phyloP scores from a whole-genome alignment of 768 basidiomycete genomes.

The Fistulinella prunicolor region DNA sequence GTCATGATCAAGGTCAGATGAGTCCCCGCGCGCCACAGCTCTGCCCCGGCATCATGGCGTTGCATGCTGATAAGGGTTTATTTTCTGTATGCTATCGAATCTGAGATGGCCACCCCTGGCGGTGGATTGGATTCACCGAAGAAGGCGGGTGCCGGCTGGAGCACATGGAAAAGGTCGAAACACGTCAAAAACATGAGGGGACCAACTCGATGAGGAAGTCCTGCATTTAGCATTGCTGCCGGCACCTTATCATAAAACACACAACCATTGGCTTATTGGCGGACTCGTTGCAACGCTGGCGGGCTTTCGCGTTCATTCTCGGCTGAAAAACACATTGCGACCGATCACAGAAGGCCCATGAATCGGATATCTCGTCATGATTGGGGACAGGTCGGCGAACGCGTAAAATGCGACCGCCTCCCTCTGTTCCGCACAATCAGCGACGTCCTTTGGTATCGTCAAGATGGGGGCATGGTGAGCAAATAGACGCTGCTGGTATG shows the following conservation, averaged over 20 bases:
- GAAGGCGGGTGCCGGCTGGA: constrained; percentile 6
- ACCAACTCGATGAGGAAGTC: constrained; percentile 12
- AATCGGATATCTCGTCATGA: constrained; percentile 3
- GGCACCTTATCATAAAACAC: too few species aligned
- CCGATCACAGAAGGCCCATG: constrained; percentile 19
- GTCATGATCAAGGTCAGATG: constrained; percentile 24
- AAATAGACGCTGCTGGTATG: constrained; percentile 15
- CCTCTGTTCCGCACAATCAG: constrained; percentile 19
- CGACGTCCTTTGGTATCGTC: constrained; percentile 18
- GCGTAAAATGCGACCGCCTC: constrained; percentile 17
- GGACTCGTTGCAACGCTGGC: constrained; percentile 3
- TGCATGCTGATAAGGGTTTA: constrained; percentile 27
- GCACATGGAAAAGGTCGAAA: constrained; percentile 17
- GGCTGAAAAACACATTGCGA: constrained; percentile 13
- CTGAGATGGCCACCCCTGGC: constrained; percentile 27
- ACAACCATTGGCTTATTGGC: too few species aligned
- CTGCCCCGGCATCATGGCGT: neutral
- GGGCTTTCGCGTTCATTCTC: constrained; percentile 12
- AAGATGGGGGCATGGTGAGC: constrained; percentile 2
- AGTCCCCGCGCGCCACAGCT: constrained; percentile 4
- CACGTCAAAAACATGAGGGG: constrained; percentile 29
- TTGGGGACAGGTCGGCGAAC: constrained; percentile 29
- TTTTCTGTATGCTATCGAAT: constrained; percentile 12
- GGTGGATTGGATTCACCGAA: constrained; percentile 22
- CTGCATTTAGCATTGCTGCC: constrained; percentile 13